A percentile compares a stretch with the other conserved stretches of the same genome.
These are phyloP conservation scores for Rubus parviflorus DNA, from an alignment of 306 rosid species.

Conservation along the genomic window DNA sequence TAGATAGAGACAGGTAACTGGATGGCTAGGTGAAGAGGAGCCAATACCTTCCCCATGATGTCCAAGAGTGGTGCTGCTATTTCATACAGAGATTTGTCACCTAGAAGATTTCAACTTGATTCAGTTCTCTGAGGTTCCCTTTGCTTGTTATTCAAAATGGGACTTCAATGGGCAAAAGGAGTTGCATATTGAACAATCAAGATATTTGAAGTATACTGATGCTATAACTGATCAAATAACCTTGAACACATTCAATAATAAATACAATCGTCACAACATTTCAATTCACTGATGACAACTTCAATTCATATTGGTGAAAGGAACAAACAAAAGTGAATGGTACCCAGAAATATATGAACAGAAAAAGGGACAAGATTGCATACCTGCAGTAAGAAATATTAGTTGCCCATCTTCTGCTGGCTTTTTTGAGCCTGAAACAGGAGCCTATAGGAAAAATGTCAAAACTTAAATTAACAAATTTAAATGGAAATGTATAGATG, in stretches of 20 bases:
- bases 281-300: too few species aligned
- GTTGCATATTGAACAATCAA: conserved; percentile 10
- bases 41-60: conserved; percentile 91
- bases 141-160: conserved; percentile 13
- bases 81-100: conserved; percentile 80
- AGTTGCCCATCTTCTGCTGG: conserved; percentile 98
- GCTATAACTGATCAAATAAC: not conserved
- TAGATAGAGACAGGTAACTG: conserved; percentile 21
- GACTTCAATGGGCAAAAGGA: conserved; percentile 3
- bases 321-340: not conserved
- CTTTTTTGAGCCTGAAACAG: conserved; percentile 94
- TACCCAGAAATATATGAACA: not conserved
- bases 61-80: conserved; percentile 62
- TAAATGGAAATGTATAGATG: not conserved
- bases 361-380: conserved; percentile 9
- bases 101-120: conserved; percentile 52
- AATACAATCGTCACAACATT: not conserved
- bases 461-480: conserved; percentile 19
- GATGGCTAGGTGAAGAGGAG: conserved; percentile 9
- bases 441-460: conserved; percentile 60
- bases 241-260: not conserved
- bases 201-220: not conserved
- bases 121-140: conserved; percentile 35
- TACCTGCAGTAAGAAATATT: conserved; percentile 97
- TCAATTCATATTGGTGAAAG: not conserved